Evolutionary conservation across 2,329 filamentous ascomycete species (phyloP), one percentile per base, ranked within the genome.

Genomic region (Talaromyces rugulosus): DNA sequence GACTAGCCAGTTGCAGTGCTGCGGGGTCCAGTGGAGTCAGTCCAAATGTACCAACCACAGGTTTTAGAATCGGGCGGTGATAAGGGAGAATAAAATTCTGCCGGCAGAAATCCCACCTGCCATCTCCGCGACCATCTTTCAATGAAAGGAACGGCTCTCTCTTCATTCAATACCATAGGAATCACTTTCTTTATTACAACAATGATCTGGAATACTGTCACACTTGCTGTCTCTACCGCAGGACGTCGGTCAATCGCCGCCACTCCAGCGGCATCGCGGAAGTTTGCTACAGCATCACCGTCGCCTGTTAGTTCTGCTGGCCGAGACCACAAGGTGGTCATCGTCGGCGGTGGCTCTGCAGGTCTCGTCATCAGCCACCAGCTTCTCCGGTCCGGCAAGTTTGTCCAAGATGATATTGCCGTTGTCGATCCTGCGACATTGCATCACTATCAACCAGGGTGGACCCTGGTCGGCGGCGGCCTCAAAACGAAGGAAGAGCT

Each of bases 381-480:
- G 75, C 82, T 91, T 3, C 81, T 89, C 3, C 81, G 81, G 1
- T 78, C 80, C 0, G 85, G 85, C 51, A 80, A 80, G 30, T 89
- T 88, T 68, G 65, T 72, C 0, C 75, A 80, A 51, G 78, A 85
- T 34, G 87, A 89, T 63, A 87, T 89, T 63, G 87, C 87, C 31
- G 68, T 89, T 30, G 75, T 89, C 51, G 87, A 89, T 65, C 87
- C 87, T 0, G 81, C 87, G 0, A 70, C 75, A 65, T 87, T 81
- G 79, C 87, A 89, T 69, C 81, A 89, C 75, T 89, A 89, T 71
- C 87, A 89, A 72, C 86, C 87, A 0, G 87, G 87, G 59, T 89
- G 87, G 87, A 89, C 87, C 1, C 78, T 89, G 1, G 87, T 89
- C 2, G 87, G 87, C 51, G 86, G 84, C 44, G 87, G 87, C 3